Evolutionary conservation across 768 basidiomycete species (phyloP), one percentile per base, ranked within the genome.

Genomic region (Collybiopsis luxurians): DNA sequence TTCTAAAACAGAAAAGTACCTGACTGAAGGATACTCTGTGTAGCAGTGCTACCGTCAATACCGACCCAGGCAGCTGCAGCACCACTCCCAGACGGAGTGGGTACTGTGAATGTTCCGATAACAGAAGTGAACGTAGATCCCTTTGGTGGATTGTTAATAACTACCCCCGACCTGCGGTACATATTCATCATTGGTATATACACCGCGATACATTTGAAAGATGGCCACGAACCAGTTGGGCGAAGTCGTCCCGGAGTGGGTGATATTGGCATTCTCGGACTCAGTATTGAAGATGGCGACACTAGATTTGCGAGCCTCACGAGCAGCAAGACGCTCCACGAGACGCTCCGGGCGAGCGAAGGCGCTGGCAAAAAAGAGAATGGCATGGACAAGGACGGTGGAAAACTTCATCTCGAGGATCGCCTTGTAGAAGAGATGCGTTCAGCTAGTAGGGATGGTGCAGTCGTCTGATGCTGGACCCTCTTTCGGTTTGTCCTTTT

Each of bases 11-110:
- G n/a, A n/a, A n/a, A n/a, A n/a, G n/a, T 34, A 34, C 31, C 31
- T 34, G 56, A 21, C 31, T 57, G 56, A 27, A 57, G 39, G 27
- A 57, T 57, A n/a, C 45, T 23, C 26, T 48, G 34, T 12, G n/a
- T 15, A 17, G 30, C 28, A 11, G 56, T 57, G 24, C 36, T 47
- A 17, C 56, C 56, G 27, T 57, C 56, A 23, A 57, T 57, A 5
- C 56, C 56, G 47, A 57, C 56, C 56, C 56, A 57, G 12, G 47
- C 56, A 30, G 56, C 49, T 5, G 56, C 56, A 38, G 47, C 56
- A 26, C 56, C 56, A 27, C 30, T 46, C 1, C 56, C 56, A 17
- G 28, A 31, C 12, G 34, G 28, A 7, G 48, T 31, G 12, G 48
- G 48, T 9, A 49, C 30, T 19, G 26, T 43, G 36, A 57, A 57